Evolutionary conservation across 495 filamentous ascomycete species (phyloP).

Genomic region (Trichocladium uniseriatum): DNA sequence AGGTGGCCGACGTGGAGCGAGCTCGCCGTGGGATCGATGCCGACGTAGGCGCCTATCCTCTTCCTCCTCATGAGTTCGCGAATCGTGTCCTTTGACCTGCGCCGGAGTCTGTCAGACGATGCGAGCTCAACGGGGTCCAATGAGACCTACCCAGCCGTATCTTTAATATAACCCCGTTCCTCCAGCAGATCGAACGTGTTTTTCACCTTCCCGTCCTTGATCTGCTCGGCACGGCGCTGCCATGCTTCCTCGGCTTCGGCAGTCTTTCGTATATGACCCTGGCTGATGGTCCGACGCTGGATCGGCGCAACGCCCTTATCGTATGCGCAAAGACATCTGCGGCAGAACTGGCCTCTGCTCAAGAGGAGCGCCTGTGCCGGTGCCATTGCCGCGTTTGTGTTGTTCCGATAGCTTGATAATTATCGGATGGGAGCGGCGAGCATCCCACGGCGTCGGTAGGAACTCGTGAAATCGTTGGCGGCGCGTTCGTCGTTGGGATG

Average conservation of each 20-base stretch:
- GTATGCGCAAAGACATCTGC: conserved; percentile 3
- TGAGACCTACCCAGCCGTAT: conserved; percentile 65
- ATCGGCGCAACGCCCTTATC: not conserved
- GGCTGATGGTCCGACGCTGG: conserved; percentile 3
- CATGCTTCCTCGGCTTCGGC: conserved; percentile 48
- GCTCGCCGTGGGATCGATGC: conserved; percentile 84
- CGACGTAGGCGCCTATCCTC: conserved; percentile 72
- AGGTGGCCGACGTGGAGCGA: conserved; percentile 92
- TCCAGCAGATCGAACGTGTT: conserved; percentile 63
- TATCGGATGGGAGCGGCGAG: not conserved
- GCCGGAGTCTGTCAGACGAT: not conserved
- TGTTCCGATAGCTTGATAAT: not conserved
- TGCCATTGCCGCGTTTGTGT: conserved; percentile 9
- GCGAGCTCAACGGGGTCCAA: not conserved
- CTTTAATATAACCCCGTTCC: conserved; percentile 70
- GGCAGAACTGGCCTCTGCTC: conserved; percentile 12
- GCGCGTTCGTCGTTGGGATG: not conserved
- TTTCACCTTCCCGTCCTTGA: conserved; percentile 50
- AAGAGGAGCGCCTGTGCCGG: conserved; percentile 8
- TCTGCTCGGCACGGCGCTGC: conserved; percentile 45
- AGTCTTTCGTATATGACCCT: conserved; percentile 28
- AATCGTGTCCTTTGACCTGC: conserved; percentile 49
- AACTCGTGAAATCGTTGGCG: not conserved
- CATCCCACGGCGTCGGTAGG: not conserved
- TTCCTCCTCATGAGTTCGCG: conserved; percentile 59